Percentiles rank a stretch among this genome's conserved stretches.
Conservation (phyloP, 768 basidiomycete species). For the Amylocystis lapponica region DNA sequence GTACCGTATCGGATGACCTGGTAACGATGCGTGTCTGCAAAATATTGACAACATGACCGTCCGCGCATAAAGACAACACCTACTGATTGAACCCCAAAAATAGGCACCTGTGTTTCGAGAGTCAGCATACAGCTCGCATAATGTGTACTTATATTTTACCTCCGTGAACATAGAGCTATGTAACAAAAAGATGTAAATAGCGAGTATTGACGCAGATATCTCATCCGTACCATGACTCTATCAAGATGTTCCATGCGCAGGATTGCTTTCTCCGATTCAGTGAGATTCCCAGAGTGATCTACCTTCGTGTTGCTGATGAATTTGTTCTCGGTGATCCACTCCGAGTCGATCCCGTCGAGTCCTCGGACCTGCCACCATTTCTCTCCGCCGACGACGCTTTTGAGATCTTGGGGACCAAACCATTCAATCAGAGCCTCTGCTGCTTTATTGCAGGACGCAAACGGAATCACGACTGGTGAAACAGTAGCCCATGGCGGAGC, state of each 20-base stretch:
- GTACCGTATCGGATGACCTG: constrained; percentile 54
- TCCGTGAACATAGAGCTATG: constrained; percentile 64
- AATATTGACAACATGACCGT: not conserved
- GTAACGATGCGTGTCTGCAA: constrained; percentile 52
- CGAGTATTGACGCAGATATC: not conserved
- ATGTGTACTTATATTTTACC: constrained; percentile 26
- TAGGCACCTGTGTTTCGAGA: constrained; percentile 54
- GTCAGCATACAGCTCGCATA: not conserved
- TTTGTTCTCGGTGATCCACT: constrained; percentile 54
- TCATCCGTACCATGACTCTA: constrained; percentile 43
- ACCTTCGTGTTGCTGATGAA: constrained; percentile 27
- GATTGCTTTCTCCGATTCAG: constrained; percentile 34
- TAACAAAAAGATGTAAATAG: constrained; percentile 10
- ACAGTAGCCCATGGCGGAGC: constrained; percentile 63
- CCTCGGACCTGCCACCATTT: constrained; percentile 84
- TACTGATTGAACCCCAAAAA: constrained; percentile 62
- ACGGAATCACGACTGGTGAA: constrained; percentile 50
- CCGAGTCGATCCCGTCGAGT: constrained; percentile 59
- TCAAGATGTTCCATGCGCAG: constrained; percentile 49
- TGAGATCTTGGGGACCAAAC: constrained; percentile 67
- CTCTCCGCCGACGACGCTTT: constrained; percentile 65
- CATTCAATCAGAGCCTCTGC: constrained; percentile 66
- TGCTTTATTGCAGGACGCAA: constrained; percentile 49
- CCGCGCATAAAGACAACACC: constrained; percentile 10
- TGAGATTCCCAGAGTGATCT: constrained; percentile 28